phyloP scores from a whole-genome alignment of 768 basidiomycete species.

The Gelatoporia subvermispora region DNA sequence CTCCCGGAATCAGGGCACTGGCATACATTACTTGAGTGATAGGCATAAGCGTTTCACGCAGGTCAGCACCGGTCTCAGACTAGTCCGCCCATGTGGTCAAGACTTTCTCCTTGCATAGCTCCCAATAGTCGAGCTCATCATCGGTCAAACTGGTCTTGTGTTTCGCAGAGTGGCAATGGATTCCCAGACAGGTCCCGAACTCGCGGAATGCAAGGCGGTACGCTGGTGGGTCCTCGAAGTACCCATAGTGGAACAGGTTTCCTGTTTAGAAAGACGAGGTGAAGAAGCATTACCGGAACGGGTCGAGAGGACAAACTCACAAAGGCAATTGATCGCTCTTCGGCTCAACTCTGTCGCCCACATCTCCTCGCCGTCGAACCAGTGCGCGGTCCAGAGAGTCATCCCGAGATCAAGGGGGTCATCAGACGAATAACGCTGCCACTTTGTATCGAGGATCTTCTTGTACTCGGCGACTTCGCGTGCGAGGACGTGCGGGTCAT shows the following conservation, averaged over 20 bases:
- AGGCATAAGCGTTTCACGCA: slow-evolving; percentile 11
- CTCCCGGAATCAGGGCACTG: slow-evolving; percentile 17
- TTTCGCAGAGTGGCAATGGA: slow-evolving; percentile 12
- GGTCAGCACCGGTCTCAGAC: slow-evolving; percentile 3
- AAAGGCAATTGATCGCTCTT: slow-evolving; percentile 14
- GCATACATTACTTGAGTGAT: slow-evolving; percentile 24
- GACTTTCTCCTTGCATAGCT: slow-evolving; percentile 6
- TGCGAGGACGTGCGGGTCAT: slow-evolving; percentile 9
- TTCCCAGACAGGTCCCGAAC: slow-evolving; percentile 21
- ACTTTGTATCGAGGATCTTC: slow-evolving; percentile 22
- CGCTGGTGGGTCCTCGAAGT: slow-evolving; percentile 16
- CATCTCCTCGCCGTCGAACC: slow-evolving; percentile 18
- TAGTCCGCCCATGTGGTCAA: slow-evolving; percentile 2
- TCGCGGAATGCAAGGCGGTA: slow-evolving; percentile 25
- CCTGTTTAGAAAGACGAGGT: too few relatives aligned
- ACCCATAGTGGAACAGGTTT: neutral
- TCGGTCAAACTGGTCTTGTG: neutral
- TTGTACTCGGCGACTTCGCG: slow-evolving; percentile 21
- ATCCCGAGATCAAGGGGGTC: slow-evolving; percentile 28
- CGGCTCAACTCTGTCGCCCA: slow-evolving; percentile 20
- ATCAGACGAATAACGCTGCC: slow-evolving; percentile 14
- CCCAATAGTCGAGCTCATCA: slow-evolving; percentile 10
- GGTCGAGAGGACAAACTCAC: slow-evolving; percentile 9
- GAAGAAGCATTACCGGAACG: neutral
- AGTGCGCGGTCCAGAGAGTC: slow-evolving; percentile 27